phyloP scores from a whole-genome alignment of 176 grass and related monocot genomes.

The Carex littledalei region DNA sequence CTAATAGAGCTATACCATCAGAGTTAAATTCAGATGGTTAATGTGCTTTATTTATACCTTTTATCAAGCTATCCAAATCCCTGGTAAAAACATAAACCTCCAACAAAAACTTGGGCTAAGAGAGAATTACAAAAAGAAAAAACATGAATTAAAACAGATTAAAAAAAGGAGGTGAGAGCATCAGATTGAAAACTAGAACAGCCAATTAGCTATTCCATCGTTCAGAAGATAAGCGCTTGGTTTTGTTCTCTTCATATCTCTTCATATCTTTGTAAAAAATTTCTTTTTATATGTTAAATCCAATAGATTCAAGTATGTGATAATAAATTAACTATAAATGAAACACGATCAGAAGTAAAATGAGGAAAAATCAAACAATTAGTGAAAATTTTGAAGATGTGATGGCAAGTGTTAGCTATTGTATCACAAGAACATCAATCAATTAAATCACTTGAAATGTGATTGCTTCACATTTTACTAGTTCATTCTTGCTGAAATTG shows the following conservation, averaged over 20 bases:
- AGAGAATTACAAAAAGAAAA: neutral
- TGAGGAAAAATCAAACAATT: neutral
- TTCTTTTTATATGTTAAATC: neutral
- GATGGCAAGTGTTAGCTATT: neutral
- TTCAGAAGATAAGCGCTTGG: neutral
- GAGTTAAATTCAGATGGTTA: neutral
- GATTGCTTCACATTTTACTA: neutral
- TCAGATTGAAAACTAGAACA: conserved; percentile 12
- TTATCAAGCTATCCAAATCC: neutral
- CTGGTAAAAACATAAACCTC: neutral
- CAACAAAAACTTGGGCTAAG: neutral
- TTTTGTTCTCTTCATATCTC: conserved; percentile 14
- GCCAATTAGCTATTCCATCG: conserved; percentile 1
- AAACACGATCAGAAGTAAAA: neutral
- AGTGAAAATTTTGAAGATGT: neutral
- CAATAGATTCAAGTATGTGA: neutral
- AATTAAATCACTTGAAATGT: neutral
- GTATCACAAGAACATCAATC: neutral
- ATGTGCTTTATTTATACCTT: neutral
- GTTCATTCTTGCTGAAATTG: neutral
- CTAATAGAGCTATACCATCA: neutral
- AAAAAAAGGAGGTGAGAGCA: neutral
- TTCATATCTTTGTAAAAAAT: neutral
- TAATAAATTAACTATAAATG: neutral
- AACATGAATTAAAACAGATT: neutral